Conservation (phyloP, 768 basidiomycete genomes). For the Leccinum broughii region DNA sequence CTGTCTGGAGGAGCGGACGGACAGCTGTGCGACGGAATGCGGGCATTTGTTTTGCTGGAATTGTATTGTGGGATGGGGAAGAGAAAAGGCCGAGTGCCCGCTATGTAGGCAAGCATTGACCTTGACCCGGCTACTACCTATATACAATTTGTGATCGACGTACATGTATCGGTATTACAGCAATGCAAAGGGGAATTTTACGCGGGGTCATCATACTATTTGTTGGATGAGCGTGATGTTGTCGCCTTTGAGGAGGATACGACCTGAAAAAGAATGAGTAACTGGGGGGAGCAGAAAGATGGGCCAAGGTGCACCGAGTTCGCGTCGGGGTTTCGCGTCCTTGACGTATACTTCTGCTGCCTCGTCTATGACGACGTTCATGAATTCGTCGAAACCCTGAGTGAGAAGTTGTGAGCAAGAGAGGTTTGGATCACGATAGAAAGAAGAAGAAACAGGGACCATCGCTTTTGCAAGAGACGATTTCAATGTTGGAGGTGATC, state of each 20-base stretch:
- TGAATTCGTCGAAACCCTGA: constrained; percentile 99
- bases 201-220: constrained; percentile 32
- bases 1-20: constrained; percentile 82
- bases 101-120: constrained; percentile 78
- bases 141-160: constrained; percentile 74
- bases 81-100: constrained; percentile 90
- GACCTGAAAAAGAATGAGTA: constrained; percentile 51
- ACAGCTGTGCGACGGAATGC: constrained; percentile 83
- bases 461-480: constrained; percentile 39
- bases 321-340: constrained; percentile 80
- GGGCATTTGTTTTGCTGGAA: constrained; percentile 91
- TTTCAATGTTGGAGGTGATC: constrained; percentile 42
- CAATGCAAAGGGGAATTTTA: constrained; percentile 16
- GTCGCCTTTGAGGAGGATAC: constrained; percentile 95
- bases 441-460: constrained; percentile 6
- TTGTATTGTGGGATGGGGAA: constrained; percentile 86
- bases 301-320: constrained; percentile 64
- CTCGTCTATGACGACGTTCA: constrained; percentile 96
- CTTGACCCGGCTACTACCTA: constrained; percentile 68
- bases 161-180: constrained; percentile 5
- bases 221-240: constrained; percentile 98
- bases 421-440: constrained; percentile 3
- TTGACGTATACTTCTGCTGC: constrained; percentile 91
- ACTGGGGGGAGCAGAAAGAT: not conserved
- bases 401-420: constrained; percentile 25